Evolutionary conservation across 2,329 filamentous ascomycete genomes (phyloP).

Genomic region (Cladosporium velox): DNA sequence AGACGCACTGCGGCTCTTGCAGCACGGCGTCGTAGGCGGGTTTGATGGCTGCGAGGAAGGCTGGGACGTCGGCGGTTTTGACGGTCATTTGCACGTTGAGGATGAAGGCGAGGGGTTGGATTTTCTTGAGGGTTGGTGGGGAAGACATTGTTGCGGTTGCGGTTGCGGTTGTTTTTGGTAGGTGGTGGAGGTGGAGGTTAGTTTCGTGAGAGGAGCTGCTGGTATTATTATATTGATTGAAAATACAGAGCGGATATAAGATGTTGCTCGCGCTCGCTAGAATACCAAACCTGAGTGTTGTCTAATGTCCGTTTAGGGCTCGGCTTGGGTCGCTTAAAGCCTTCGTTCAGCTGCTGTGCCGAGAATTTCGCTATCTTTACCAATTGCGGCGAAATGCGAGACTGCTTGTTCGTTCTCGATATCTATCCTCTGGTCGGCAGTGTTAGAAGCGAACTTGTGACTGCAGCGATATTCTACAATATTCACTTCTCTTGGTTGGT

Average conservation of each 20-base stretch:
- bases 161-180: not conserved
- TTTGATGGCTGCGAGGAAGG: constrained; percentile 25
- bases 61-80: constrained; percentile 20
- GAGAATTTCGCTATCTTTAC: not conserved
- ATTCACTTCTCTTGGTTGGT: not conserved
- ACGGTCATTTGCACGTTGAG: constrained; percentile 26
- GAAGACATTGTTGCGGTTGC: not conserved
- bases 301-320: not conserved
- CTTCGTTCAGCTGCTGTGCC: not conserved
- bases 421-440: not conserved
- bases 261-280: not conserved
- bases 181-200: not conserved
- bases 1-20: constrained; percentile 23
- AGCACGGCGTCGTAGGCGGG: constrained; percentile 24
- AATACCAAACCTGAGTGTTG: not conserved
- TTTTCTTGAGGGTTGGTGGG: not conserved
- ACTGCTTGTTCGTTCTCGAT: not conserved
- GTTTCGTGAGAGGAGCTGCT: not conserved
- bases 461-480: not conserved
- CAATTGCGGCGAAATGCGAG: not conserved
- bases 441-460: not conserved
- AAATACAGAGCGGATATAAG: not conserved
- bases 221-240: not conserved
- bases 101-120: constrained; percentile 18
- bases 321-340: not conserved